A percentile compares a stretch with the other conserved stretches of the same genome.
These are phyloP conservation scores for Castanospermum australe DNA, from an alignment of 306 rosid genomes.

Conservation along the genomic window DNA sequence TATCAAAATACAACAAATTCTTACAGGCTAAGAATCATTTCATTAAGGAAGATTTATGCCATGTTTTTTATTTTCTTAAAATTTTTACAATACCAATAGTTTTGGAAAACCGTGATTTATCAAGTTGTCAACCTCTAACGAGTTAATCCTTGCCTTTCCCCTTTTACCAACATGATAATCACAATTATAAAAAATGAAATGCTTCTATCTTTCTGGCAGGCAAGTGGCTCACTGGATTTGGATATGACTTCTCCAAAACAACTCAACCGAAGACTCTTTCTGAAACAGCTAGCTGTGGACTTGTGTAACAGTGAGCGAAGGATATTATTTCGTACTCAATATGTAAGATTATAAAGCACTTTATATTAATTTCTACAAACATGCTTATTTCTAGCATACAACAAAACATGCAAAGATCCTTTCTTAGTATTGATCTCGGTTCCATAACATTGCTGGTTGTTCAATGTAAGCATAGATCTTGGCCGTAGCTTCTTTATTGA, in stretches of 20 bases:
- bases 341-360: constrained; percentile 52
- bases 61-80: background rate
- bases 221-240: constrained; percentile 91
- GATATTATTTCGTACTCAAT: constrained; percentile 87
- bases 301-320: constrained; percentile 80
- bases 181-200: background rate
- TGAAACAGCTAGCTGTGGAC: constrained; percentile 89
- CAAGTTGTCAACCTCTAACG: background rate
- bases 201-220: constrained; percentile 47
- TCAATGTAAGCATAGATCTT: background rate
- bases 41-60: background rate
- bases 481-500: constrained; percentile 7
- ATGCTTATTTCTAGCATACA: background rate
- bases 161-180: background rate
- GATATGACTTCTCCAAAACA: constrained; percentile 93
- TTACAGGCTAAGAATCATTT: constrained; percentile 59
- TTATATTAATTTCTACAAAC: background rate
- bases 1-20: constrained; percentile 84
- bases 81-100: background rate
- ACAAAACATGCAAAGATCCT: background rate
- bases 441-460: background rate
- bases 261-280: constrained; percentile 82
- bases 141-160: background rate
- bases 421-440: background rate
- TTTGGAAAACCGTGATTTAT: background rate